A percentile compares a stretch with the other conserved stretches of the same genome.
phyloP scores from a whole-genome alignment of 2,329 filamentous ascomycete genomes.

The Thermoascus crustaceus region DNA sequence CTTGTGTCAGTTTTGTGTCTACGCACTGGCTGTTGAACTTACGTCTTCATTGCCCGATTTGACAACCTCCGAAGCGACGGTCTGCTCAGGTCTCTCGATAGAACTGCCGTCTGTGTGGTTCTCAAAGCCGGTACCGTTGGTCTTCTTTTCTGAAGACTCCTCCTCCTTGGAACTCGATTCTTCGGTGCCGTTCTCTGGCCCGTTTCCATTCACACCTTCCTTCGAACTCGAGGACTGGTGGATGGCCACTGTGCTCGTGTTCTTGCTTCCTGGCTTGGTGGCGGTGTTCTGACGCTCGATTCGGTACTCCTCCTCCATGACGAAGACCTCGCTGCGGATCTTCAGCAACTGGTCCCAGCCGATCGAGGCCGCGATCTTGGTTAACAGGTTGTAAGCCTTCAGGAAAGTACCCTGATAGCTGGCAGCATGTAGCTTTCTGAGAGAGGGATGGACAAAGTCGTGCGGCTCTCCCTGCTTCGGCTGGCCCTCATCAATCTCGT shows the following conservation, averaged over 20 bases:
- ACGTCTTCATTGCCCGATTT: slow-evolving; percentile 69
- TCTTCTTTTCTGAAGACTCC: slow-evolving; percentile 17
- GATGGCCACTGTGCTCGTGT: slow-evolving; percentile 71
- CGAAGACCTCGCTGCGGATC: slow-evolving; percentile 93
- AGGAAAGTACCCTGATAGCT: slow-evolving; percentile 92
- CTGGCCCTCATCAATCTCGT: slow-evolving; percentile 91
- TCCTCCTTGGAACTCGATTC: slow-evolving; percentile 22
- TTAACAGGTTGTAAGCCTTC: slow-evolving; percentile 87
- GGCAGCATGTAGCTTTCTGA: slow-evolving; percentile 77
- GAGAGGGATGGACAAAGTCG: slow-evolving; percentile 78
- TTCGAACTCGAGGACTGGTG: slow-evolving; percentile 54
- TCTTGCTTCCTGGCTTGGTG: slow-evolving; percentile 46
- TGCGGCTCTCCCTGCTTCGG: slow-evolving; percentile 62
- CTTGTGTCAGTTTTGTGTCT: not conserved
- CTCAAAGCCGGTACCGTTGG: slow-evolving; percentile 24
- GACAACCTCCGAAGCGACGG: slow-evolving; percentile 66
- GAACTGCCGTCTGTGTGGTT: slow-evolving; percentile 26
- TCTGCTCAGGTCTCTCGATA: slow-evolving; percentile 73
- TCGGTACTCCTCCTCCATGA: slow-evolving; percentile 98
- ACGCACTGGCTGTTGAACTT: too few relatives aligned
- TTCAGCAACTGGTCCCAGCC: slow-evolving; percentile 95
- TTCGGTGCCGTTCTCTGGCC: slow-evolving; percentile 18
- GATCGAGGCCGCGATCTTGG: slow-evolving; percentile 92
- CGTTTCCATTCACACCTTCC: slow-evolving; percentile 29
- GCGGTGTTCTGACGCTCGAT: slow-evolving; percentile 51